These are phyloP conservation scores for Penicillium palitans DNA, from an alignment of 2,329 filamentous ascomycete genomes.

Conservation along the genomic window DNA sequence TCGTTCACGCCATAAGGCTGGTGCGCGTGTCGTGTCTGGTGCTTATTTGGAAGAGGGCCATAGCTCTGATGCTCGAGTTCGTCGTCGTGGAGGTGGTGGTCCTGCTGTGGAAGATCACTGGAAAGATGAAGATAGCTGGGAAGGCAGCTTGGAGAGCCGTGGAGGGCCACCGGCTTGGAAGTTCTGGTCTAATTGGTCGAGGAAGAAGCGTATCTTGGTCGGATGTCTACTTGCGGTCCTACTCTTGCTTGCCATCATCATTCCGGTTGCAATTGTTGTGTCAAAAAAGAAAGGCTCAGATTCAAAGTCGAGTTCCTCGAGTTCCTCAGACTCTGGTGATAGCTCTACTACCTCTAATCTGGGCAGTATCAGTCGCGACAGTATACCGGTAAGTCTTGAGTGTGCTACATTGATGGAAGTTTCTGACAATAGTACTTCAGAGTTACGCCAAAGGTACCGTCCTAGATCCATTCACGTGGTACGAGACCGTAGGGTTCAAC, in stretches of 20 bases:
- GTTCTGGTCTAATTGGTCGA: slow-evolving; percentile 29
- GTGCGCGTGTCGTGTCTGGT: slow-evolving; percentile 67
- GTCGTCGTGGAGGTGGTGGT: slow-evolving; percentile 41
- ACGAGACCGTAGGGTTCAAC: slow-evolving; percentile 87
- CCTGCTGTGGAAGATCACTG: slow-evolving; percentile 48
- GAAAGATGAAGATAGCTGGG: slow-evolving; percentile 48
- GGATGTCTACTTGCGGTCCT: slow-evolving; percentile 53
- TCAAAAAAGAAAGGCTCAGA: slow-evolving; percentile 58
- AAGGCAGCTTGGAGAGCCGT: slow-evolving; percentile 34
- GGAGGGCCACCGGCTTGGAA: slow-evolving; percentile 36
- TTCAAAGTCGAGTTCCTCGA: slow-evolving; percentile 28
- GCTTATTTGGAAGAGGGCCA: slow-evolving; percentile 68
- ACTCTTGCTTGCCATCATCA: slow-evolving; percentile 64
- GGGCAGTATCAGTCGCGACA: slow-evolving; percentile 54
- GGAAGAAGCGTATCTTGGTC: slow-evolving; percentile 53
- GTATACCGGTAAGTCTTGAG: slow-evolving; percentile 55
- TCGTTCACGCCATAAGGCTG: slow-evolving; percentile 47
- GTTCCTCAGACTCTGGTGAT: slow-evolving; percentile 25
- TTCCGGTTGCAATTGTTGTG: slow-evolving; percentile 65
- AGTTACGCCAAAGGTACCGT: slow-evolving; percentile 69
- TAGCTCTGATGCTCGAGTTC: slow-evolving; percentile 50
- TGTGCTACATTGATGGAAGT: not conserved
- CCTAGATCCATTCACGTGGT: slow-evolving; percentile 89
- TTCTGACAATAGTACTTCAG: slow-evolving; percentile 22
- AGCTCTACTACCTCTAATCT: slow-evolving; percentile 49